These are phyloP conservation scores for Cladosporium sp. DNA, from an alignment of 2,329 filamentous ascomycete species.

Conservation along the genomic window DNA sequence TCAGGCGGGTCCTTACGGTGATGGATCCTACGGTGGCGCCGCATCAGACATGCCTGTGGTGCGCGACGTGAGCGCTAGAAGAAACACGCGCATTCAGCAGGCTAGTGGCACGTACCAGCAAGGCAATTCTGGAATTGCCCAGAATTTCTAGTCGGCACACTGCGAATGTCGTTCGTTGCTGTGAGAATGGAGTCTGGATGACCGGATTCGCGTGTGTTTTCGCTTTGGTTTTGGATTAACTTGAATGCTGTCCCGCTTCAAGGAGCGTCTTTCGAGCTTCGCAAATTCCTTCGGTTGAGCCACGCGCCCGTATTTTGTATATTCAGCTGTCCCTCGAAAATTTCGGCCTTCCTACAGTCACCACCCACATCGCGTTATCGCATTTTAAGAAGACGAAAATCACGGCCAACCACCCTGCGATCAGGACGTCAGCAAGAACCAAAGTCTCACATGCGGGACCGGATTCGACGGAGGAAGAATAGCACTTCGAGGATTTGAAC, in stretches of 20 bases:
- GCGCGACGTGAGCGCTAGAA: slow-evolving; percentile 82
- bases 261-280: too few species aligned
- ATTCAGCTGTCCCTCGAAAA: too few species aligned
- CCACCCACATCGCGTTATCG: background rate
- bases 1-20: slow-evolving; percentile 51
- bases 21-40: slow-evolving; percentile 48
- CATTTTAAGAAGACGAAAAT: background rate
- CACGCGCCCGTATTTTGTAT: too few species aligned
- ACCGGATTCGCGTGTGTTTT: too few species aligned
- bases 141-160: slow-evolving; percentile 72
- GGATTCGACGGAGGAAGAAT: background rate
- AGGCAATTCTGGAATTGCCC: slow-evolving; percentile 85
- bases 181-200: too few species aligned
- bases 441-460: background rate
- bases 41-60: slow-evolving; percentile 72
- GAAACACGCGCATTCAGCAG: slow-evolving; percentile 94
- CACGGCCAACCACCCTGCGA: background rate
- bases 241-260: too few species aligned
- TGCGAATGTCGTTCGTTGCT: background rate
- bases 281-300: too few species aligned
- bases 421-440: background rate
- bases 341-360: too few species aligned
- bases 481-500: background rate
- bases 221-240: background rate
- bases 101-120: slow-evolving; percentile 74